Conservation (phyloP, 2,329 filamentous ascomycete species). For the Thielaviopsis euricoi region DNA sequence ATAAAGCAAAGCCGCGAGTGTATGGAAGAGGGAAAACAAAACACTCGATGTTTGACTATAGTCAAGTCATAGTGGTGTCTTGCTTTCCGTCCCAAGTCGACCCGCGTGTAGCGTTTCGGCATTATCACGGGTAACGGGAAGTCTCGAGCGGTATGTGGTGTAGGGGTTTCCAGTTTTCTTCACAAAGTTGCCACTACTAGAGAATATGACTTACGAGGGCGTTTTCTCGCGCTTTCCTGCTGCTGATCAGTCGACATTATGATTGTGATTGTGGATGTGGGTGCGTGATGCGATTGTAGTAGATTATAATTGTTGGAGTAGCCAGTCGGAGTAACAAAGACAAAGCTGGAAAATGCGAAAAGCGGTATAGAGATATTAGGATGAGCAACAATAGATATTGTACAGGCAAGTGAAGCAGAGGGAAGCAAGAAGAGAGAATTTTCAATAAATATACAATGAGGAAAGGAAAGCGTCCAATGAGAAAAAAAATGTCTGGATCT, state of each 20-base stretch:
- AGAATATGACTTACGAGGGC: slow-evolving; percentile 7
- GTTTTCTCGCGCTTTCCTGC: slow-evolving; percentile 10
- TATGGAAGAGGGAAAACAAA: not conserved
- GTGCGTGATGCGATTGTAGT: not conserved
- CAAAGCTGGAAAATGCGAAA: not conserved
- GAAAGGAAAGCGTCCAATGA: not conserved
- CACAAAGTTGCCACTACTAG: not conserved
- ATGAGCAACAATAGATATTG: not conserved
- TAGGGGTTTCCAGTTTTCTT: not conserved
- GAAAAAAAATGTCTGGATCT: not conserved
- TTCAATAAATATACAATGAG: not conserved
- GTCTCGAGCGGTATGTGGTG: not conserved
- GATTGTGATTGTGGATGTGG: not conserved
- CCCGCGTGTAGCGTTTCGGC: too few species aligned
- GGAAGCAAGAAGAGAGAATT: not conserved
- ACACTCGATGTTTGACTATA: not conserved
- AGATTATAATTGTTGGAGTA: not conserved
- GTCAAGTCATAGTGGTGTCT: not conserved
- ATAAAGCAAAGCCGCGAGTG: not conserved
- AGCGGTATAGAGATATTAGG: not conserved
- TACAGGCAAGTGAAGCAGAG: too few species aligned
- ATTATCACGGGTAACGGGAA: too few species aligned
- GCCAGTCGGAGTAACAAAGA: not conserved
- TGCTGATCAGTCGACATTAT: slow-evolving; percentile 8
- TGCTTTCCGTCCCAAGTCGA: not conserved